Evolutionary conservation across 2,329 filamentous ascomycete species (phyloP), one percentile per base, ranked within the genome.

Genomic region (Pseudopithomyces chartarum): DNA sequence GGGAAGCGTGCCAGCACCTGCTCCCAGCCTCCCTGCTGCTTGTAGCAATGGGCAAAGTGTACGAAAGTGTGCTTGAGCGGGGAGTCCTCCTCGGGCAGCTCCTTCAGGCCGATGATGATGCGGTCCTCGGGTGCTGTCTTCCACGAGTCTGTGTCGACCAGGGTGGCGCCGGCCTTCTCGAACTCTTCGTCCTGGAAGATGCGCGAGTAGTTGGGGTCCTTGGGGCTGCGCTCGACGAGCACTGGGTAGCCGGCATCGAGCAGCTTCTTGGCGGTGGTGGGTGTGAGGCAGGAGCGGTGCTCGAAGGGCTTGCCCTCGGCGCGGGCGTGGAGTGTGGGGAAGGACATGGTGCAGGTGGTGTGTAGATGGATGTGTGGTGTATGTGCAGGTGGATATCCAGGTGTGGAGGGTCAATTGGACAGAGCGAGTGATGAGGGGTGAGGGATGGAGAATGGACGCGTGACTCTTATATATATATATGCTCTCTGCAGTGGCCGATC

Each of bases 1-100:
- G 90, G 84, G 76, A 92, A 97, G 54, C 93, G 85, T 55, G 87
- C 83, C n/a, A 97, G 85, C 6, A 92, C 90, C 40, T 85, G 84
- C 56, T 91, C 86, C 91, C 91, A 97, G 39, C 75, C 76, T 55
- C 63, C 75, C 60, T 78, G 76, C 58, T 73, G 64, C 69, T 78
- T 78, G 67, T 78, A 78, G 67, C 74, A 77, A 59, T 78, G 76
- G 13, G 73, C 73, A 63, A 78, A 78, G 59, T 77, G 74, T 6
- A 78, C 72, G 53, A 77, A 74, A 0, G 73, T 76, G 62, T 78
- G 74, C 57, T 70, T 64, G 49, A 78, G 70, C 4, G 76, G 73
- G 45, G 71, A 73, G 8, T 75, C 66, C 29, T 69, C 73, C 46
- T 77, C 74, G 13, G 73, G 73, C 22, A 78, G 69, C 66, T 78